Conservation (phyloP, 495 filamentous ascomycete species). For the Elaphomyces granulatus region DNA sequence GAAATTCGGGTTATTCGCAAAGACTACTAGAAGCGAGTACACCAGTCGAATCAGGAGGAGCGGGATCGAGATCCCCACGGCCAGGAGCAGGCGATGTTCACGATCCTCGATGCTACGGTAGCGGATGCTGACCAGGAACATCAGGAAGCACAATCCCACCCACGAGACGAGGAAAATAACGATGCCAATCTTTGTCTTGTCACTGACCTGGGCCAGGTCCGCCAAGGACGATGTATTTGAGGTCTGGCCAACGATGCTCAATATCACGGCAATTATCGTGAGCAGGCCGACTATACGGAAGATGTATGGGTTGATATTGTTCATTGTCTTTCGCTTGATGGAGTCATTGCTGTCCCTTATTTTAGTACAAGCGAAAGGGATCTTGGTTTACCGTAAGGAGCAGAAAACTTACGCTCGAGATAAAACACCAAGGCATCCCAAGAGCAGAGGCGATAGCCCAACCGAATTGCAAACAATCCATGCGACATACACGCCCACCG, state of each 20-base stretch:
- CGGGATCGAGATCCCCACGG: constrained; percentile 19
- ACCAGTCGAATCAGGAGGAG: constrained; percentile 29
- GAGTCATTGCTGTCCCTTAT: constrained; percentile 12
- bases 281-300: constrained; percentile 15
- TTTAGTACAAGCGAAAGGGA: no score
- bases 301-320: constrained; percentile 9
- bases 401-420: constrained; percentile 17
- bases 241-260: constrained; percentile 16
- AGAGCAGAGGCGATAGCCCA: constrained; percentile 17
- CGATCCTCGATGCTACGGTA: constrained; percentile 11
- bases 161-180: constrained; percentile 18
- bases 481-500: constrained; percentile 11
- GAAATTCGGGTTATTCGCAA: constrained; percentile 19
- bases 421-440: constrained; percentile 13
- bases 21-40: constrained; percentile 22
- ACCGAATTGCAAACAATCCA: constrained; percentile 17
- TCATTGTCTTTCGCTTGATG: constrained; percentile 9
- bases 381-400: no score
- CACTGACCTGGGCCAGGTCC: constrained; percentile 6
- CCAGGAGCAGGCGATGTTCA: constrained; percentile 24
- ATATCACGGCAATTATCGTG: constrained; percentile 9
- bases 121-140: constrained; percentile 1
- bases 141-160: constrained; percentile 10
- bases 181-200: constrained; percentile 14
- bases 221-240: constrained; percentile 8